phyloP scores from a whole-genome alignment of 495 filamentous ascomycete species.

The Elaphomyces granulatus region DNA sequence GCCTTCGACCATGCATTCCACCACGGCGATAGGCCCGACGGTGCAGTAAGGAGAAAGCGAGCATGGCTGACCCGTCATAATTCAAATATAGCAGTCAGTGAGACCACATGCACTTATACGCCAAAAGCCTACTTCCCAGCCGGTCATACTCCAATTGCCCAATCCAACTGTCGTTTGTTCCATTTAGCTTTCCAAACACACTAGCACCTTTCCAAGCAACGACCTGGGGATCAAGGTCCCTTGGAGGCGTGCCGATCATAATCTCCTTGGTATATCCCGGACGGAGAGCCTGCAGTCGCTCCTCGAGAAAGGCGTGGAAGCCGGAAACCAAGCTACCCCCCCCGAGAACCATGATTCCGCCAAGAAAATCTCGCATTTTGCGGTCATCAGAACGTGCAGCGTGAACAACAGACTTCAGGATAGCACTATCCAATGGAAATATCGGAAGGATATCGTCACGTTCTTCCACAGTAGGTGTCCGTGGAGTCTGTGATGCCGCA shows the following conservation, averaged over 20 bases:
- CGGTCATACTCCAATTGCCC: constrained; percentile 76
- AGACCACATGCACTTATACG: constrained; percentile 81
- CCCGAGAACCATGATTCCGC: constrained; percentile 90
- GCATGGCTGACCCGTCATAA: not conserved
- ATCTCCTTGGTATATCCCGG: constrained; percentile 68
- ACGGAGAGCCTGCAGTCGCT: constrained; percentile 52
- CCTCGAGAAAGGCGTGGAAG: constrained; percentile 66
- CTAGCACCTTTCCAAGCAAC: constrained; percentile 96
- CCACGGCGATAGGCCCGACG: not conserved
- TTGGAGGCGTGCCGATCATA: constrained; percentile 71
- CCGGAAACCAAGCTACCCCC: constrained; percentile 70
- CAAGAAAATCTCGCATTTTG: constrained; percentile 80
- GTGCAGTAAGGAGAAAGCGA: too few species aligned
- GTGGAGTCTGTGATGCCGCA: constrained; percentile 14
- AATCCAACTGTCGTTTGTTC: constrained; percentile 91
- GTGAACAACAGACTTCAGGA: constrained; percentile 74
- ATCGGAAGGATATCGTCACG: constrained; percentile 71
- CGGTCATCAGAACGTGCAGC: constrained; percentile 81
- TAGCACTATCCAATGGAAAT: constrained; percentile 74
- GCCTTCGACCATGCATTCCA: not conserved
- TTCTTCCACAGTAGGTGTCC: constrained; percentile 39
- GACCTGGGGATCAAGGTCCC: constrained; percentile 89
- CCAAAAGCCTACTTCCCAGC: constrained; percentile 61
- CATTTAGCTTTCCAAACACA: constrained; percentile 81
- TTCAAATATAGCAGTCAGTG: constrained; percentile 27